Conservation (phyloP, 768 basidiomycete genomes). For the Amanita brunnescens region DNA sequence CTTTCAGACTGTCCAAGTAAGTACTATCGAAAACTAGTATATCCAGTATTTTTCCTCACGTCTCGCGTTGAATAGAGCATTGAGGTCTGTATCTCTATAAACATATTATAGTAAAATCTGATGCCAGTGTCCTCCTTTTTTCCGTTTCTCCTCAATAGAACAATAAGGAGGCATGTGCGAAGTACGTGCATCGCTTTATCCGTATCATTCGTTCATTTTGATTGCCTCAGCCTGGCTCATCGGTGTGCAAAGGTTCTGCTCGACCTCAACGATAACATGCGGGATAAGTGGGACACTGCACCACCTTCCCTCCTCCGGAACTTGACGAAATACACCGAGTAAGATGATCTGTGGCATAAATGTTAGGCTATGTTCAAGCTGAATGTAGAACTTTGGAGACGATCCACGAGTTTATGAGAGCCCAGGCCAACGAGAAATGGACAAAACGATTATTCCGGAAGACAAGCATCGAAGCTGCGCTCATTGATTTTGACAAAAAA, state of each 20-base stretch:
- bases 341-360: conserved; percentile 3
- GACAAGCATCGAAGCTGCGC: conserved; percentile 29
- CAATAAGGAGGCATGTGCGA: conserved; percentile 31
- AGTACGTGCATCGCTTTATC: conserved; percentile 7
- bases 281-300: conserved; percentile 33
- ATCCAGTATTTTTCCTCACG: not conserved
- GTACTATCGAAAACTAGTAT: not conserved
- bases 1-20: conserved; percentile 36
- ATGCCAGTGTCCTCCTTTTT: no score
- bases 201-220: not conserved
- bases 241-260: conserved; percentile 33
- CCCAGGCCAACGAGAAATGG: conserved; percentile 33
- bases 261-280: conserved; percentile 38
- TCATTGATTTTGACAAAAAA: conserved; percentile 22
- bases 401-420: conserved; percentile 31
- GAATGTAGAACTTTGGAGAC: conserved; percentile 26
- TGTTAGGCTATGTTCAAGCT: not conserved
- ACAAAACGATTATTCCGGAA: conserved; percentile 30
- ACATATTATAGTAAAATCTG: not conserved
- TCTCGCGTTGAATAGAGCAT: conserved; percentile 9
- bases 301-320: conserved; percentile 31
- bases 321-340: conserved; percentile 33
- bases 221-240: conserved; percentile 18
- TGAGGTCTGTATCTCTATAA: conserved; percentile 12
- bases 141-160: conserved; percentile 11